These are phyloP conservation scores for Byssothecium circinans DNA, from an alignment of 2,329 filamentous ascomycete species.

Conservation along the genomic window DNA sequence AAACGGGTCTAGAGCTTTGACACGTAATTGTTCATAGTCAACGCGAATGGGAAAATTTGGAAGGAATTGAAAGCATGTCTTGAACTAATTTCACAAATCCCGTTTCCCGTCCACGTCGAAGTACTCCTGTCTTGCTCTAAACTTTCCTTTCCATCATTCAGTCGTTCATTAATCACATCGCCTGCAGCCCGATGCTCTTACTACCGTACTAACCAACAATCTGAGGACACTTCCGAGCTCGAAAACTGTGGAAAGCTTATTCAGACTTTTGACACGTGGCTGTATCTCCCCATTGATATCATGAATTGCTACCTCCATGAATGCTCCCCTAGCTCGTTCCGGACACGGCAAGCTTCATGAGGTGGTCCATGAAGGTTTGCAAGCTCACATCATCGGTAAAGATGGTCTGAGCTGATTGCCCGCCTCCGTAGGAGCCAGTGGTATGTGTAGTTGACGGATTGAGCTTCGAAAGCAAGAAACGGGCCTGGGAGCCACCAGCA, in stretches of 20 bases:
- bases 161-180: conserved; percentile 1
- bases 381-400: conserved; percentile 98
- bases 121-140: conserved; percentile 3
- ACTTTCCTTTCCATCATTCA: not conserved
- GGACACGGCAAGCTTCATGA: conserved; percentile 76
- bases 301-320: no score
- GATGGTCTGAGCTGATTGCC: conserved; percentile 92
- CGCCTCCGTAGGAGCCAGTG: conserved; percentile 85
- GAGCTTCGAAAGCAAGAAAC: conserved; percentile 94
- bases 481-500: conserved; percentile 94
- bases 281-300: no score
- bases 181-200: not conserved
- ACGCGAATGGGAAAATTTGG: not conserved
- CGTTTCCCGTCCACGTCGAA: conserved; percentile 2
- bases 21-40: no score
- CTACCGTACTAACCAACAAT: no score
- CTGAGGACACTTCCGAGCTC: no score
- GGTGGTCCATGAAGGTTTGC: conserved; percentile 98
- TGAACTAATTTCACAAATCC: conserved; percentile 18
- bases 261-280: no score
- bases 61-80: conserved; percentile 5
- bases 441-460: conserved; percentile 98
- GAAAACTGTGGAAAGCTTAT: no score
- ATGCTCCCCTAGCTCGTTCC: conserved; percentile 24
- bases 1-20: no score